Conservation (phyloP, 768 basidiomycete genomes). For the Russula sp. region DNA sequence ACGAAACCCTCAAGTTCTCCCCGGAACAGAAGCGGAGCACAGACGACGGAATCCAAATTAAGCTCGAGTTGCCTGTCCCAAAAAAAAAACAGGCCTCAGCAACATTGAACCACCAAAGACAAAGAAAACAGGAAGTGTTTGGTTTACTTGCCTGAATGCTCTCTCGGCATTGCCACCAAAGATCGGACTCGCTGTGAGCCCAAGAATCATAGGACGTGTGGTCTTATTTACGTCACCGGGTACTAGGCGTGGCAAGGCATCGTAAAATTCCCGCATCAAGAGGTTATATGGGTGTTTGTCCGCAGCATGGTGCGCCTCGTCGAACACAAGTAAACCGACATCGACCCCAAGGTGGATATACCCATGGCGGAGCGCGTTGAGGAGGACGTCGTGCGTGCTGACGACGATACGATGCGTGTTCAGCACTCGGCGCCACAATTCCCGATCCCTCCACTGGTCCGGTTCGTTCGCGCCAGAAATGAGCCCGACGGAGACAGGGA, state of each 20-base stretch:
- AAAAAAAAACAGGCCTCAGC: constrained; percentile 11
- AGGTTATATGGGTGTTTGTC: constrained; percentile 72
- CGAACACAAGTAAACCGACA: constrained; percentile 67
- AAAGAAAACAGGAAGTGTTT: background rate
- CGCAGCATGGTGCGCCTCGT: constrained; percentile 78
- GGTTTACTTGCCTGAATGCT: constrained; percentile 53
- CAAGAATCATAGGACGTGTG: constrained; percentile 62
- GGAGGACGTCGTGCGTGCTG: constrained; percentile 72
- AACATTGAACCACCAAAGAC: background rate
- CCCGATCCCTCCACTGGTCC: constrained; percentile 69
- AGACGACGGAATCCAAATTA: constrained; percentile 69
- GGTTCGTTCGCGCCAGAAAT: constrained; percentile 71
- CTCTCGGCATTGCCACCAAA: constrained; percentile 66
- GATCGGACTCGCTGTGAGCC: constrained; percentile 82
- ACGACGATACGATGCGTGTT: constrained; percentile 60
- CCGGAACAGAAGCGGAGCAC: constrained; percentile 55
- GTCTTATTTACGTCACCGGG: constrained; percentile 28
- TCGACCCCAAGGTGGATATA: constrained; percentile 60
- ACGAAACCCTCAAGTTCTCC: constrained; percentile 58
- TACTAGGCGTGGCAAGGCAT: constrained; percentile 44
- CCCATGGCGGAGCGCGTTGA: constrained; percentile 73
- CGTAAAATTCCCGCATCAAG: constrained; percentile 77
- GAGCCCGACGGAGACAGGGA: constrained; percentile 62
- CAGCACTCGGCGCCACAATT: constrained; percentile 58
- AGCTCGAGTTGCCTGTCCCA: constrained; percentile 55